Conservation (phyloP, 2,329 filamentous ascomycete species). For the Penicillium olsonii region DNA sequence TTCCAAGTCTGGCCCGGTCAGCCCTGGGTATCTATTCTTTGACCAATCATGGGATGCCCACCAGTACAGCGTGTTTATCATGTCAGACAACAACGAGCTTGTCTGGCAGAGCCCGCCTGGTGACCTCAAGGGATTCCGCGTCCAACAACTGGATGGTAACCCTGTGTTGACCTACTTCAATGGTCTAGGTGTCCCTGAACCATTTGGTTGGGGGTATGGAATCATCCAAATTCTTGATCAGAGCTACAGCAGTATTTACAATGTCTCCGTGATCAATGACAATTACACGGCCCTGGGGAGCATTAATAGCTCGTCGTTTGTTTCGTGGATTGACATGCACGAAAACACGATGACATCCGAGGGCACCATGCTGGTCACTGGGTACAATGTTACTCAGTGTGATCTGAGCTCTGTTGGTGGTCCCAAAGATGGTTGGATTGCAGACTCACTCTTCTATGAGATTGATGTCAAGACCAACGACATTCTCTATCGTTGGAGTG, state of each 20-base stretch:
- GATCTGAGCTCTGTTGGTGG: slow-evolving; percentile 30
- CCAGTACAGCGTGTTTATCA: slow-evolving; percentile 22
- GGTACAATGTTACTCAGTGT: slow-evolving; percentile 28
- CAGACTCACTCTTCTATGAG: slow-evolving; percentile 32
- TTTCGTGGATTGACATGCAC: slow-evolving; percentile 31
- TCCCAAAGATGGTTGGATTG: slow-evolving; percentile 29
- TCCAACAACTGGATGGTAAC: slow-evolving; percentile 26
- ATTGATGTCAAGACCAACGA: slow-evolving; percentile 31
- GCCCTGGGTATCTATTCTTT: slow-evolving; percentile 29
- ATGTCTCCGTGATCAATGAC: slow-evolving; percentile 22
- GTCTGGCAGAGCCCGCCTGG: slow-evolving; percentile 29
- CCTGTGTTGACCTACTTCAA: slow-evolving; percentile 31
- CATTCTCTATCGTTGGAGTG: slow-evolving; percentile 31
- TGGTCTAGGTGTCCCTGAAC: slow-evolving; percentile 23
- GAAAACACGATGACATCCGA: slow-evolving; percentile 27
- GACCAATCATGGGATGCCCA: slow-evolving; percentile 15
- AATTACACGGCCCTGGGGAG: slow-evolving; percentile 18
- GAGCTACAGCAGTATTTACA: slow-evolving; percentile 29
- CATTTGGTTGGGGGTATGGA: slow-evolving; percentile 25
- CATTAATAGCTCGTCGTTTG: slow-evolving; percentile 17
- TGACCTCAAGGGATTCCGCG: slow-evolving; percentile 24
- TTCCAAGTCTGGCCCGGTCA: slow-evolving; percentile 27
- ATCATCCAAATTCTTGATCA: slow-evolving; percentile 25
- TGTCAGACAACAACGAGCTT: slow-evolving; percentile 24
- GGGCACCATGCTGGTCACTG: slow-evolving; percentile 30